Conservation (phyloP, 2,329 filamentous ascomycete species). For the Microdochium nivale region DNA sequence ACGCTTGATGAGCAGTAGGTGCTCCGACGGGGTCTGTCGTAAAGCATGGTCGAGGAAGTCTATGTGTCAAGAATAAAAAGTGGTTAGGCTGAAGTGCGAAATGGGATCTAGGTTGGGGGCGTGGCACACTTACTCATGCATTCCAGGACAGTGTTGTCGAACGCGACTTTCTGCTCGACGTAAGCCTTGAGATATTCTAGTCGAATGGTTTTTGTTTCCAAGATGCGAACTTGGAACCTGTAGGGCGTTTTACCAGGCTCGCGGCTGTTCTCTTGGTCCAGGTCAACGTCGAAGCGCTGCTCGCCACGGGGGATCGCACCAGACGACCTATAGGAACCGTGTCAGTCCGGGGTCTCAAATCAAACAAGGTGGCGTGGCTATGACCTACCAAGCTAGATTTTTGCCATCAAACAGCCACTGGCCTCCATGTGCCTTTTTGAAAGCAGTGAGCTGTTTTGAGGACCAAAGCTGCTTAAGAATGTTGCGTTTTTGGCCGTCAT, state of each 20-base stretch:
- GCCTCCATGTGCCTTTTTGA: slow-evolving; percentile 37
- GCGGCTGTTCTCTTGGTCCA: slow-evolving; percentile 56
- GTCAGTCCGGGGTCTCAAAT: neutral
- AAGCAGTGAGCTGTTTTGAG: slow-evolving; percentile 47
- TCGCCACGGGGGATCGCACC: slow-evolving; percentile 34
- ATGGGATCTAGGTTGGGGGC: neutral
- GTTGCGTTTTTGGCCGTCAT: slow-evolving; percentile 41
- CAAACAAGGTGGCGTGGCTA: neutral
- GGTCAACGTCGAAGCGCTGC: slow-evolving; percentile 54
- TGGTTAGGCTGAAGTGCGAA: neutral
- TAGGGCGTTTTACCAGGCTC: slow-evolving; percentile 19
- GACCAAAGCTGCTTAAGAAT: slow-evolving; percentile 73
- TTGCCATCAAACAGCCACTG: slow-evolving; percentile 73
- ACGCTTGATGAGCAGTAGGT: slow-evolving; percentile 65
- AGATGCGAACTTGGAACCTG: slow-evolving; percentile 52
- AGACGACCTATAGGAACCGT: slow-evolving; percentile 31
- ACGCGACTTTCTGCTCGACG: slow-evolving; percentile 48
- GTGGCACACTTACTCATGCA: slow-evolving; percentile 53
- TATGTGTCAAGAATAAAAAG: slow-evolving; percentile 10
- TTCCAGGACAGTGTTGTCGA: slow-evolving; percentile 63
- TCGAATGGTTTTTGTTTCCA: slow-evolving; percentile 58
- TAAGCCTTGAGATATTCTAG: slow-evolving; percentile 60
- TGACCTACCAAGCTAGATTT: slow-evolving; percentile 71
- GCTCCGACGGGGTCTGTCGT: slow-evolving; percentile 65
- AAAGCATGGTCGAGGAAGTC: slow-evolving; percentile 85